Conservation (phyloP, 2,329 filamentous ascomycete species). For the Aspergillus bombycis region DNA sequence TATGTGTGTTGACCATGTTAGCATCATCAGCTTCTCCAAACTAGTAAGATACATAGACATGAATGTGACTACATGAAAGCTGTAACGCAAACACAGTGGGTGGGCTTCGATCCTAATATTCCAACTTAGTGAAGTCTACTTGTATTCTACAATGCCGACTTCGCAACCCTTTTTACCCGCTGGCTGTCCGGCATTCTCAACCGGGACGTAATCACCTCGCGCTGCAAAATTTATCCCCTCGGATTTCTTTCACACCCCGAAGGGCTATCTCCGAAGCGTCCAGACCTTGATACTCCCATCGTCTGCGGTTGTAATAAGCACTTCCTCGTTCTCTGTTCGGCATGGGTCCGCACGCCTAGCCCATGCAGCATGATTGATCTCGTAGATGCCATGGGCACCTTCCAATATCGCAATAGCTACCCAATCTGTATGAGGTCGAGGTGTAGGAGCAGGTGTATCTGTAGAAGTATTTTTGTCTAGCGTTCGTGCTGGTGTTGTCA, state of each 20-base stretch:
- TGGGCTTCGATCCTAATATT: neutral
- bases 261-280: slow-evolving; percentile 53
- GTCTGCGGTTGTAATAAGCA: slow-evolving; percentile 88
- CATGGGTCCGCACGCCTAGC: slow-evolving; percentile 71
- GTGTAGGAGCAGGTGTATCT: slow-evolving; percentile 30
- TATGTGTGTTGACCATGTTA: slow-evolving; percentile 4
- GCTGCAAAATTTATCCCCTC: neutral
- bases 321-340: slow-evolving; percentile 68
- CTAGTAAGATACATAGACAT: slow-evolving; percentile 10
- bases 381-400: slow-evolving; percentile 85
- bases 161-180: neutral
- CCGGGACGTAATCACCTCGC: neutral
- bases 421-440: slow-evolving; percentile 62
- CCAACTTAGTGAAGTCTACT: neutral
- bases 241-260: neutral
- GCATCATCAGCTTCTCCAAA: slow-evolving; percentile 1
- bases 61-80: neutral
- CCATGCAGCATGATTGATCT: slow-evolving; percentile 92
- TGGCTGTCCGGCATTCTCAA: neutral
- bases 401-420: slow-evolving; percentile 67
- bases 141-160: neutral
- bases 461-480: slow-evolving; percentile 28
- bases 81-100: neutral
- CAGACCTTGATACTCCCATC: slow-evolving; percentile 87
- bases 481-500: slow-evolving; percentile 22